Conservation (phyloP, 768 basidiomycete genomes). For the button mushroom (Agaricus bisporus) region DNA sequence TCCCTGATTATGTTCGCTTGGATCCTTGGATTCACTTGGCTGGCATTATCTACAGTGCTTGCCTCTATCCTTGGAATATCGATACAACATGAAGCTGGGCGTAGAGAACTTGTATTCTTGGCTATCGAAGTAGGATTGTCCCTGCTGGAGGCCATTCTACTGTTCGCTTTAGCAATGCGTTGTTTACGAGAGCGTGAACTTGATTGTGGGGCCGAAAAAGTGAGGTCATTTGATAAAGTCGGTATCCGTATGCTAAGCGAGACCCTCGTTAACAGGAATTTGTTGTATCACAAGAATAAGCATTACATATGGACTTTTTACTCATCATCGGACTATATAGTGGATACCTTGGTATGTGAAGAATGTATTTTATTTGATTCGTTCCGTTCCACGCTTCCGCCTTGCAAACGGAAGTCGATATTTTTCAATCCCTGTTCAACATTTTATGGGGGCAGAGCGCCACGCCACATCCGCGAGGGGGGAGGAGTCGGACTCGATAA, state of each 20-base stretch:
- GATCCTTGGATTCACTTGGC: neutral
- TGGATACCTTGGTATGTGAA: too few relatives aligned
- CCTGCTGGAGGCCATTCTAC: neutral
- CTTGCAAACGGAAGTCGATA: too few relatives aligned
- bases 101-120: neutral
- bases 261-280: neutral
- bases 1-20: neutral
- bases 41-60: neutral
- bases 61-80: neutral
- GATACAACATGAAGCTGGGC: neutral
- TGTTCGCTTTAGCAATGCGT: neutral
- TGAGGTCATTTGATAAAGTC: neutral
- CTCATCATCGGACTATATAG: too few relatives aligned
- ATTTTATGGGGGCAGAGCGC: too few relatives aligned
- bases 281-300: neutral
- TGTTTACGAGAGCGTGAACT: conserved; percentile 4
- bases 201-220: neutral
- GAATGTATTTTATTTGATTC: too few relatives aligned
- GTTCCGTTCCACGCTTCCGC: too few relatives aligned
- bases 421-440: too few relatives aligned
- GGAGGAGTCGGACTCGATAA: too few relatives aligned
- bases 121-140: neutral
- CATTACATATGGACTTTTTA: neutral
- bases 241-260: neutral
- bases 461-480: too few relatives aligned